These are phyloP conservation scores for Eimeria maxima DNA, from an alignment of 169 alveolate species.

Conservation along the genomic window DNA sequence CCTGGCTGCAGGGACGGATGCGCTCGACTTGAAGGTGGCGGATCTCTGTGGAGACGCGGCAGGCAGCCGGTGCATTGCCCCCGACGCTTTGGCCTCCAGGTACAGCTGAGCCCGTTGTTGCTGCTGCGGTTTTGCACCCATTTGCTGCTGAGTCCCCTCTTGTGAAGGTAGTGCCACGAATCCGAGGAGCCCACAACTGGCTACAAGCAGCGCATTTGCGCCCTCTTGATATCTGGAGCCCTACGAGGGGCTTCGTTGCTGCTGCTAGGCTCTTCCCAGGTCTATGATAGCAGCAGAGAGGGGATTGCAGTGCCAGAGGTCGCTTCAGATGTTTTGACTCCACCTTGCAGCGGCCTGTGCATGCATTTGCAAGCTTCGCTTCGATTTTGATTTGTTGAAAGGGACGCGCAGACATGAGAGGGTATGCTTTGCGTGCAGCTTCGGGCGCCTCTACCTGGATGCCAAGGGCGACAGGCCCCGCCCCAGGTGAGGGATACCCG, in stretches of 20 bases:
- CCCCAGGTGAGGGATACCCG: slow-evolving; percentile 37
- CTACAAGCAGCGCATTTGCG: not conserved
- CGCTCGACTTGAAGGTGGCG: slow-evolving; percentile 85
- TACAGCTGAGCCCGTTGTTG: slow-evolving; percentile 65
- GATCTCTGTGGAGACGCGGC: slow-evolving; percentile 88
- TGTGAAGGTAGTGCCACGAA: not conserved
- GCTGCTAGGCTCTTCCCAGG: not conserved
- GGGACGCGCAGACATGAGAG: not conserved
- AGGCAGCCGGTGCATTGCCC: slow-evolving; percentile 86
- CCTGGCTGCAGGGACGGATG: slow-evolving; percentile 76
- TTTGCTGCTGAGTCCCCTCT: not conserved
- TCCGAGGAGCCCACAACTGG: not conserved
- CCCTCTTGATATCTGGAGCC: not conserved
- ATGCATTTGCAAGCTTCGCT: not conserved
- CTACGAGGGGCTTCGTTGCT: not conserved
- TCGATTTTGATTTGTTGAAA: not conserved
- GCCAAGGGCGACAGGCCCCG: slow-evolving; percentile 6
- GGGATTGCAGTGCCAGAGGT: not conserved
- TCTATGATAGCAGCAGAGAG: not conserved
- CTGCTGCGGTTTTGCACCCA: not conserved
- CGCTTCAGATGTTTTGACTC: not conserved
- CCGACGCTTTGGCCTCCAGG: slow-evolving; percentile 90
- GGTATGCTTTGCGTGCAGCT: slow-evolving; percentile 21
- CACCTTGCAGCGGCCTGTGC: not conserved
- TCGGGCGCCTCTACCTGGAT: slow-evolving; percentile 73